These are phyloP conservation scores for Pythium chondricola DNA, from an alignment of 352 stramenopile genomes.

Conservation along the genomic window DNA sequence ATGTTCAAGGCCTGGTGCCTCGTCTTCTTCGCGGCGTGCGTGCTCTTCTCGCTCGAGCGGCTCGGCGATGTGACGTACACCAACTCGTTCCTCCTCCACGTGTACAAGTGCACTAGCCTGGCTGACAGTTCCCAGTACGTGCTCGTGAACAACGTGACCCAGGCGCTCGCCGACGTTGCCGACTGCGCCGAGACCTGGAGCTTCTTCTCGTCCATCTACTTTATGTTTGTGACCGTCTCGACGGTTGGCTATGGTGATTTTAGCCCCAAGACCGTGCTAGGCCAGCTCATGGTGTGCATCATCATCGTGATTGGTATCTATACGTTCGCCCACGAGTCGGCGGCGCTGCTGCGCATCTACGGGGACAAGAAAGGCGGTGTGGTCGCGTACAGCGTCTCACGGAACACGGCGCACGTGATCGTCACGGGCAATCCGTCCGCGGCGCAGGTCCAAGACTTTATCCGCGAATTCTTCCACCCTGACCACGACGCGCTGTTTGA, in stretches of 20 bases:
- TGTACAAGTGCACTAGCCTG: conserved; percentile 72
- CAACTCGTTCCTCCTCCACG: conserved; percentile 77
- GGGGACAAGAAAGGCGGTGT: conserved; percentile 51
- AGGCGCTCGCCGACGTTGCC: conserved; percentile 26
- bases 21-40: conserved; percentile 76
- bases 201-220: conserved; percentile 86
- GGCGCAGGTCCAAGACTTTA: conserved; percentile 80
- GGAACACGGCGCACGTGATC: conserved; percentile 78
- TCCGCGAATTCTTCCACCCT: conserved; percentile 85
- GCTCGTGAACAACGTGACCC: conserved; percentile 38
- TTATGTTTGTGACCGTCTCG: conserved; percentile 86
- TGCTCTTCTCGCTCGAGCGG: conserved; percentile 81
- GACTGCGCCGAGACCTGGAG: conserved; percentile 78
- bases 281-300: conserved; percentile 65
- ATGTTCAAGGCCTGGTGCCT: conserved; percentile 72
- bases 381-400: conserved; percentile 53
- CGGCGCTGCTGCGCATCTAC: conserved; percentile 71
- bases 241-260: conserved; percentile 86
- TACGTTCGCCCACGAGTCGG: conserved; percentile 80
- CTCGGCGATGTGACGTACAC: conserved; percentile 78
- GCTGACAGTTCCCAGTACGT: conserved; percentile 36
- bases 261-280: conserved; percentile 76
- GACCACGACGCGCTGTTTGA: conserved; percentile 54
- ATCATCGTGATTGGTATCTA: conserved; percentile 87
- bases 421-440: conserved; percentile 77